A percentile compares a stretch with the other conserved stretches of the same genome.
These are phyloP conservation scores for Herpetomonas samuelpessoai DNA, from an alignment of 208 protist species.

Conservation along the genomic window DNA sequence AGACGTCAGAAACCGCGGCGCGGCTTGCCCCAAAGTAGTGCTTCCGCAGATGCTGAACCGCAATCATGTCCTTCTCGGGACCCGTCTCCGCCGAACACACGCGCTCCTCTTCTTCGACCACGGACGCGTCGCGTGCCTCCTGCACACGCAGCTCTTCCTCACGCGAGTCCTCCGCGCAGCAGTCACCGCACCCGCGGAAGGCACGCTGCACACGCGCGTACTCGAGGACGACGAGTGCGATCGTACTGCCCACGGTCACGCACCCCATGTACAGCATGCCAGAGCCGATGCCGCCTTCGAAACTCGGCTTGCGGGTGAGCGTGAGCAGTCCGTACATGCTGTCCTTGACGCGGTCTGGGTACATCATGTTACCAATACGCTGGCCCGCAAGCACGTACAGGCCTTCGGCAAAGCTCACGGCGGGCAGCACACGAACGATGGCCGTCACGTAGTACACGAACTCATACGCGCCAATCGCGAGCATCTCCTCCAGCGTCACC, in stretches of 20 bases:
- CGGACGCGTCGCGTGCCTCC: slow-evolving; percentile 23
- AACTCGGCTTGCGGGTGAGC: slow-evolving; percentile 18
- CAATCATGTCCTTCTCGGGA: slow-evolving; percentile 44
- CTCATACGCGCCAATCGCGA: slow-evolving; percentile 33
- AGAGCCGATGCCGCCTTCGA: slow-evolving; percentile 63
- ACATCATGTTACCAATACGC: slow-evolving; percentile 46
- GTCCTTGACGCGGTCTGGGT: slow-evolving; percentile 20
- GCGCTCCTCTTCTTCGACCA: slow-evolving; percentile 37
- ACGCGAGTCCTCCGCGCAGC: slow-evolving; percentile 14
- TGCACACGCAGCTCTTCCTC: slow-evolving; percentile 16
- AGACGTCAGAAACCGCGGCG: slow-evolving; percentile 61
- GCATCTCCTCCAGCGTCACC: slow-evolving; percentile 67
- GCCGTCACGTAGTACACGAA: slow-evolving; percentile 46
- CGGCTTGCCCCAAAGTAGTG: slow-evolving; percentile 25
- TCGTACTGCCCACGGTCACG: slow-evolving; percentile 41
- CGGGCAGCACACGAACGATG: slow-evolving; percentile 65
- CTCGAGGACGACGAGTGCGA: slow-evolving; percentile 59
- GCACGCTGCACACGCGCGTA: slow-evolving; percentile 41
- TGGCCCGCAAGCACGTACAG: slow-evolving; percentile 60
- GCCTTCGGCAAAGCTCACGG: slow-evolving; percentile 73
- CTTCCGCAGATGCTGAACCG: slow-evolving; percentile 69
- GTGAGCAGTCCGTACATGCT: slow-evolving; percentile 42
- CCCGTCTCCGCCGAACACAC: slow-evolving; percentile 39
- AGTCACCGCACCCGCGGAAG: slow-evolving; percentile 2
- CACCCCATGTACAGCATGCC: slow-evolving; percentile 74